A percentile compares a stretch with the other conserved stretches of the same genome.
phyloP scores from a whole-genome alignment of 257 asterid species.

The Solanum medicagineum region DNA sequence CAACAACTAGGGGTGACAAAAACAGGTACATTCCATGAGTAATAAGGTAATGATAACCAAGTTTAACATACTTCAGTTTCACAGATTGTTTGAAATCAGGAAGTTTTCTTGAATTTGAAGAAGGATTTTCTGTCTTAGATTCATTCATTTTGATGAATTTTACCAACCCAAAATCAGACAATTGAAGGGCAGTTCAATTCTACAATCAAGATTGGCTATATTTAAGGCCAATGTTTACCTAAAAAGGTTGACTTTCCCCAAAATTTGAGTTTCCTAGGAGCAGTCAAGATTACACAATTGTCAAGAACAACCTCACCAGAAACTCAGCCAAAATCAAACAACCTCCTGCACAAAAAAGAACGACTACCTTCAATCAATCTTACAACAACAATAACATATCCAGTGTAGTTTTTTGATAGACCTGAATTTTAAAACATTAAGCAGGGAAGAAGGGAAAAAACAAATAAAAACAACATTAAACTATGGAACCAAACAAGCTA shows the following conservation, averaged over 20 bases:
- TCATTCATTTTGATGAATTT: constrained; percentile 35
- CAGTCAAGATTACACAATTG: not conserved
- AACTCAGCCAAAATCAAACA: not conserved
- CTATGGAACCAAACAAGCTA: not conserved
- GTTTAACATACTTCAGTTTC: constrained; percentile 77
- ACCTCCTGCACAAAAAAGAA: not conserved
- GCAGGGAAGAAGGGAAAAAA: not conserved
- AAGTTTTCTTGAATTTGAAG: constrained; percentile 40
- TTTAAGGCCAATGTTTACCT: not conserved
- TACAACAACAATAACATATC: not conserved
- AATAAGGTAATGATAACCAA: constrained; percentile 67
- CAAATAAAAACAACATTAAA: not conserved
- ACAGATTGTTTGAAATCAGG: constrained; percentile 78
- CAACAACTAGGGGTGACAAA: constrained; percentile 46
- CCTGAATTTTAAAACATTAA: not conserved
- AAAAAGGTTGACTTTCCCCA: not conserved
- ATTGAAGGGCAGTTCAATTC: not conserved
- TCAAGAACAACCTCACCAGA: not conserved
- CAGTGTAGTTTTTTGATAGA: no score
- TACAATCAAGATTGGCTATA: not conserved
- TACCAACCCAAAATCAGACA: not conserved
- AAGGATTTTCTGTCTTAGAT: constrained; percentile 16
- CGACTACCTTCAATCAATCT: not conserved
- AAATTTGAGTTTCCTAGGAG: not conserved
- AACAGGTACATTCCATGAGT: constrained; percentile 74